Percentiles rank a stretch among this genome's conserved stretches.
Evolutionary conservation across 2,329 filamentous ascomycete species (phyloP).

Genomic region (Xylaria hypoxylon): DNA sequence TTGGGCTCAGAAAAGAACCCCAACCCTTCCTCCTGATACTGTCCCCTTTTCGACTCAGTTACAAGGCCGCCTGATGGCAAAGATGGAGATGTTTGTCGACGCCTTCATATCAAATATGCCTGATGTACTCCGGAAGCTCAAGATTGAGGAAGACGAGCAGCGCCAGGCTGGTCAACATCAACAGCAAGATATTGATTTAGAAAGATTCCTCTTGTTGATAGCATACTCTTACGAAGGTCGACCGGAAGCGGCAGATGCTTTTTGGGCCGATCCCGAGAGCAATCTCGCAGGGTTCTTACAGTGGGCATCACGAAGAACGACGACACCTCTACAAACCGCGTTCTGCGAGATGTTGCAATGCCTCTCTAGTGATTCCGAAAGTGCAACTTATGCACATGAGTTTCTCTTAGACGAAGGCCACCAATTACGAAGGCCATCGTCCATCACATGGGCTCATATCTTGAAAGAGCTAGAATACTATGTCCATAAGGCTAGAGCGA

Average conservation of each 20-base stretch:
- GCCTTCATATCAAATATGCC: constrained; percentile 96
- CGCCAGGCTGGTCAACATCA: constrained; percentile 73
- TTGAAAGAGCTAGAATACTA: constrained; percentile 91
- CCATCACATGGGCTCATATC: constrained; percentile 92
- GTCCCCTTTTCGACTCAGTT: constrained; percentile 78
- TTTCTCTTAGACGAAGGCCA: constrained; percentile 90
- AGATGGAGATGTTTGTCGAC: constrained; percentile 88
- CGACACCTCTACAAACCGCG: constrained; percentile 93
- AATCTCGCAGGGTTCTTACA: constrained; percentile 95
- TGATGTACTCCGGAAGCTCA: constrained; percentile 86
- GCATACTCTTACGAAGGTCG: constrained; percentile 90
- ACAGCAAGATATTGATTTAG: constrained; percentile 79
- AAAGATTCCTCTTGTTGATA: constrained; percentile 91
- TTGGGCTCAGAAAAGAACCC: constrained; percentile 84
- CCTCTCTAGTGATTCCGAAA: constrained; percentile 83
- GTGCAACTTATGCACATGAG: constrained; percentile 84
- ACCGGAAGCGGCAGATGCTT: constrained; percentile 84
- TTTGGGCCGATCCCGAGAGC: constrained; percentile 92
- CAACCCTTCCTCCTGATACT: constrained; percentile 74
- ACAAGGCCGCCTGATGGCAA: constrained; percentile 77
- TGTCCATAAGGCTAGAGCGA: constrained; percentile 80
- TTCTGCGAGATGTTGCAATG: constrained; percentile 97
- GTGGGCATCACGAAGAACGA: constrained; percentile 95
- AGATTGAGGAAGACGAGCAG: constrained; percentile 90
- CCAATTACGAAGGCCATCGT: constrained; percentile 81